A percentile compares a stretch with the other conserved stretches of the same genome.
These are phyloP conservation scores for Penicillium glabrum DNA, from an alignment of 2,329 filamentous ascomycete genomes.

Conservation along the genomic window DNA sequence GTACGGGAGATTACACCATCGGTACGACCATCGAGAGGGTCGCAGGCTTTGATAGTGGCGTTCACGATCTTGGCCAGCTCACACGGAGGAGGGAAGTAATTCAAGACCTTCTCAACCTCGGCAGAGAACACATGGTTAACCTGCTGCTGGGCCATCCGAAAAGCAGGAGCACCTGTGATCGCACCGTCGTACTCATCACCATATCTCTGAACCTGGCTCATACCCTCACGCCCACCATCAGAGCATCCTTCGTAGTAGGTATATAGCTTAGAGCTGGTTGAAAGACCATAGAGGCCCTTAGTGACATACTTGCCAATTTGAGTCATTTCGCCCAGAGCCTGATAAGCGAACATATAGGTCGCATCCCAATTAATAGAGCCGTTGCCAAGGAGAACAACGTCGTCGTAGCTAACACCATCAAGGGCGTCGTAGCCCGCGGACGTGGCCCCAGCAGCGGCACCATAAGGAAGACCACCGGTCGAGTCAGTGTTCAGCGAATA, in stretches of 20 bases:
- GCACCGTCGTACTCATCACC: slow-evolving; percentile 49
- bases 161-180: slow-evolving; percentile 49
- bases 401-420: slow-evolving; percentile 32
- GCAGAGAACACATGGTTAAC: slow-evolving; percentile 42
- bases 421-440: slow-evolving; percentile 49
- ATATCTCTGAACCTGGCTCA: slow-evolving; percentile 54
- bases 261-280: background rate
- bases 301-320: background rate
- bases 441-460: slow-evolving; percentile 43
- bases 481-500: slow-evolving; percentile 40
- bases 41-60: slow-evolving; percentile 55
- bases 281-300: background rate
- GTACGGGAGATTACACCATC: slow-evolving; percentile 56
- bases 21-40: slow-evolving; percentile 54
- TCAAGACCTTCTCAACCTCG: slow-evolving; percentile 40
- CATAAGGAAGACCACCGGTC: slow-evolving; percentile 45
- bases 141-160: slow-evolving; percentile 47
- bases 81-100: slow-evolving; percentile 45
- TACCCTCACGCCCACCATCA: slow-evolving; percentile 56
- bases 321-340: background rate
- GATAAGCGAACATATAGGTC: background rate
- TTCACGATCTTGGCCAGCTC: slow-evolving; percentile 45
- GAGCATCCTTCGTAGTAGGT: slow-evolving; percentile 56
- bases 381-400: slow-evolving; percentile 39
- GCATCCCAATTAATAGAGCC: background rate